These are phyloP conservation scores for Pseudomonodictys pantanalensis DNA, from an alignment of 495 filamentous ascomycete genomes.

Conservation along the genomic window DNA sequence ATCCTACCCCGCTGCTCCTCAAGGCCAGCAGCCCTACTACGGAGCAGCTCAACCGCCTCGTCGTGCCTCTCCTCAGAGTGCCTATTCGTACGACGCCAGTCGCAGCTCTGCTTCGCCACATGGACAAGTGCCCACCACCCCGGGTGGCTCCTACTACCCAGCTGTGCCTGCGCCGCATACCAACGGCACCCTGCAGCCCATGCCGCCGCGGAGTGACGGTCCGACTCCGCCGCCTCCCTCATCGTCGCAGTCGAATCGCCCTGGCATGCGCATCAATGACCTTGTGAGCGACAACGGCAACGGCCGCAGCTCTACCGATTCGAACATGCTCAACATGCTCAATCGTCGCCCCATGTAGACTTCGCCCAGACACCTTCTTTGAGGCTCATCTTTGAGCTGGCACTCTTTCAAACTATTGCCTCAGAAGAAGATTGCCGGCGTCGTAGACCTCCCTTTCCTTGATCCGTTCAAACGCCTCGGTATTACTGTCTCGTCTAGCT, in stretches of 20 bases:
- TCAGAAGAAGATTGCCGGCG: no score
- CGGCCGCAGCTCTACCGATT: slow-evolving; percentile 33
- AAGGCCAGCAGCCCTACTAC: slow-evolving; percentile 37
- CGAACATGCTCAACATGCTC: slow-evolving; percentile 36
- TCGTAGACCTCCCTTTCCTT: no score
- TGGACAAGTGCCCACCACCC: slow-evolving; percentile 34
- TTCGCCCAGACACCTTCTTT: no score
- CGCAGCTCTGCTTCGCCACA: slow-evolving; percentile 42
- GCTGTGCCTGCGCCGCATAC: slow-evolving; percentile 4
- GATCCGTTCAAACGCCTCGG: no score
- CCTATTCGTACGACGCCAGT: slow-evolving; percentile 37
- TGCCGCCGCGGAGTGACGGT: slow-evolving; percentile 26
- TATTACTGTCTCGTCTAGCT: no score
- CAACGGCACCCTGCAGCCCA: slow-evolving; percentile 19
- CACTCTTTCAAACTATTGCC: no score
- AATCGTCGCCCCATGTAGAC: slow-evolving; percentile 28
- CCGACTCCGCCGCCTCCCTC: slow-evolving; percentile 30
- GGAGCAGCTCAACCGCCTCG: slow-evolving; percentile 32
- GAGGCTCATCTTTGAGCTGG: no score
- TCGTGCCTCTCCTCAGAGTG: slow-evolving; percentile 36
- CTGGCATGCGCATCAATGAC: slow-evolving; percentile 36
- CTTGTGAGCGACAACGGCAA: slow-evolving; percentile 30
- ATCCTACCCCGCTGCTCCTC: slow-evolving; percentile 36
- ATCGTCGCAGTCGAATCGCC: slow-evolving; percentile 1
- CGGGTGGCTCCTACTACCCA: slow-evolving; percentile 22